A percentile compares a stretch with the other conserved stretches of the same genome.
Conservation (phyloP, 768 basidiomycete genomes). For the Termitomyces sp. region DNA sequence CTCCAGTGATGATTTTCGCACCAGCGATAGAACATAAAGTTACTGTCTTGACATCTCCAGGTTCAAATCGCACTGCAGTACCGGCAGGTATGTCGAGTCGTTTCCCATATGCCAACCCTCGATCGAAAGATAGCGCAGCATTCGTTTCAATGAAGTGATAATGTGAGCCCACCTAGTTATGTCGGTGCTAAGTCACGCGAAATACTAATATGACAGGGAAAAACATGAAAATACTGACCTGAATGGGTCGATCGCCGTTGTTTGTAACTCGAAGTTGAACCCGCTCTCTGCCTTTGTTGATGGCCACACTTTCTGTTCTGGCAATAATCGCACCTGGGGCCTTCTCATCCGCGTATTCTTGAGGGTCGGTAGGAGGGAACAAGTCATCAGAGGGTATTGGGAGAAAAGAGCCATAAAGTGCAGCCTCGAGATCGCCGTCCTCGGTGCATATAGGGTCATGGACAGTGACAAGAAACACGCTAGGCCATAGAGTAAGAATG, state of each 20-base stretch:
- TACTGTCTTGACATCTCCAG: conserved; percentile 84
- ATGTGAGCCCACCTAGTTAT: conserved; percentile 89
- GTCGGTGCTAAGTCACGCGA: background rate
- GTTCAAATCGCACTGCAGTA: conserved; percentile 95
- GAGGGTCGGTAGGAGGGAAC: conserved; percentile 57
- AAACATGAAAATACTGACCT: conserved; percentile 50
- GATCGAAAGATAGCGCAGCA: conserved; percentile 75
- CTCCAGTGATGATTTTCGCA: conserved; percentile 66
- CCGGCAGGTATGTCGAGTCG: conserved; percentile 92
- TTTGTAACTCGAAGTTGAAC: conserved; percentile 79
- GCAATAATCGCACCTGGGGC: conserved; percentile 77
- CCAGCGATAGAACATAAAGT: conserved; percentile 80
- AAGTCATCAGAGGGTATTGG: conserved; percentile 64
- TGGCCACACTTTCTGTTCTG: conserved; percentile 58
- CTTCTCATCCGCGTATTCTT: conserved; percentile 47
- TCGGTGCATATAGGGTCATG: conserved; percentile 92
- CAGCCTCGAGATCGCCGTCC: conserved; percentile 71
- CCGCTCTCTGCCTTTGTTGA: conserved; percentile 74
- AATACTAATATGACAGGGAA: conserved; percentile 4
- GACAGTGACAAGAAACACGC: conserved; percentile 95
- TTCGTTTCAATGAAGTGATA: conserved; percentile 96
- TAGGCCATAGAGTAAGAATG: conserved; percentile 21
- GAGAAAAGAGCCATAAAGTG: conserved; percentile 92
- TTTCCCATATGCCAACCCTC: conserved; percentile 73
- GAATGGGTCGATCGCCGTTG: conserved; percentile 89